Percentiles rank a stretch among this genome's conserved stretches.
These are phyloP conservation scores for Anthoceros angustus DNA, from an alignment of 225 moss, liverwort and hornwort species.

Conservation along the genomic window DNA sequence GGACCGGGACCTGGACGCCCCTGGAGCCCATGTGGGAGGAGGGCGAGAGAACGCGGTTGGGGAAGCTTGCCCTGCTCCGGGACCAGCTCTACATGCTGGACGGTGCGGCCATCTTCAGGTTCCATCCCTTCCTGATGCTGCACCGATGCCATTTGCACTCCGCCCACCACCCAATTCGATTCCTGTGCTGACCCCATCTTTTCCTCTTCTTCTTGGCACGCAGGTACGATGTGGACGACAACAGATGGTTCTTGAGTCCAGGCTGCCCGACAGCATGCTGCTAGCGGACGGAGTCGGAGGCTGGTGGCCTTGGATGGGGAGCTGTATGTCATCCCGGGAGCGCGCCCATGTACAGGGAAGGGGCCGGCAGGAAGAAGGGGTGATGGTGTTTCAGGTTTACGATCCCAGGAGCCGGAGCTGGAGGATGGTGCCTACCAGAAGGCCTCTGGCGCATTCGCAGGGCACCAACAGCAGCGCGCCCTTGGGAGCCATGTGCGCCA, in stretches of 20 bases:
- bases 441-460: conserved; percentile 13
- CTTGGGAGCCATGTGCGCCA: conserved; percentile 46
- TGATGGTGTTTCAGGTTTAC: conserved; percentile 42
- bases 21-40: conserved; percentile 54
- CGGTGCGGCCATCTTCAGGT: conserved; percentile 52
- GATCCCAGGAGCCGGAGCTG: conserved; percentile 31
- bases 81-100: conserved; percentile 39
- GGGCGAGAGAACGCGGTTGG: conserved; percentile 43
- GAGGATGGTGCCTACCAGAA: conserved; percentile 40
- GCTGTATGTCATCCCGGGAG: conserved; percentile 50
- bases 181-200: not conserved
- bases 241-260: conserved; percentile 37
- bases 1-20: conserved; percentile 31
- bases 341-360: conserved; percentile 33
- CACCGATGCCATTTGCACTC: not conserved
- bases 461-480: conserved; percentile 20
- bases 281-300: conserved; percentile 42
- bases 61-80: conserved; percentile 32
- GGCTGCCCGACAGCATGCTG: conserved; percentile 32
- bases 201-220: conserved; percentile 10
- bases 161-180: not conserved
- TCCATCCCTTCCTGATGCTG: not conserved
- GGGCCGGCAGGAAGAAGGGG: conserved; percentile 35
- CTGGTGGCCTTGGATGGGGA: conserved; percentile 43
- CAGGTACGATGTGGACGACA: conserved; percentile 35